Evolutionary conservation across 2,329 filamentous ascomycete genomes (phyloP).

Genomic region (Neoscytalidium dimidiatum): DNA sequence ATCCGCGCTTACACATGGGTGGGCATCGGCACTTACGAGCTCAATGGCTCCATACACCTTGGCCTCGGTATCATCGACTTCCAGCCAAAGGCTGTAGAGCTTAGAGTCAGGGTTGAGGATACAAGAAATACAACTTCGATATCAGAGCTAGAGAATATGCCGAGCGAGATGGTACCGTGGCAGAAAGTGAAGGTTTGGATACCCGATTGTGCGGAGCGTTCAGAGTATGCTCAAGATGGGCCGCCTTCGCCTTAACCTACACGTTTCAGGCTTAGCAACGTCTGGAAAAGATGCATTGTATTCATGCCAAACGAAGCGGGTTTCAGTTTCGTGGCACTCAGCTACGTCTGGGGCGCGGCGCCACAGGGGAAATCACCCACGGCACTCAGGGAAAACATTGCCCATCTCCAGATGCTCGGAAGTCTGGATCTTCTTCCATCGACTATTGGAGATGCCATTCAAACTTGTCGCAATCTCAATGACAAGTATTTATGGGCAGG

Average conservation of each 20-base stretch:
- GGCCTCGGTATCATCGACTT: neutral
- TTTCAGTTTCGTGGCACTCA: slow-evolving; percentile 9
- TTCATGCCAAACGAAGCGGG: neutral
- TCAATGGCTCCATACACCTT: neutral
- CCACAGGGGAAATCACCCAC: neutral
- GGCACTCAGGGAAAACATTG: neutral
- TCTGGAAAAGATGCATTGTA: neutral
- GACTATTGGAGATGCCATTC: too few relatives aligned
- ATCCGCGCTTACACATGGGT: neutral
- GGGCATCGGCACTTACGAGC: neutral
- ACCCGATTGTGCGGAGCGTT: neutral
- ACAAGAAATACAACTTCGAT: neutral
- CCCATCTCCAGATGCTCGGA: neutral
- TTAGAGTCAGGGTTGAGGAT: neutral
- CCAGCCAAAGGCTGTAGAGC: neutral
- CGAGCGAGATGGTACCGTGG: neutral
- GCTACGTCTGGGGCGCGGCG: slow-evolving; percentile 14
- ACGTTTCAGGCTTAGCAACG: slow-evolving; percentile 11
- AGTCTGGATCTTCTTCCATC: neutral
- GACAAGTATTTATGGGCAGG: too few relatives aligned
- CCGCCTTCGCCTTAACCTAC: neutral
- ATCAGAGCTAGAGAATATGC: neutral
- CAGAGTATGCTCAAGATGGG: neutral
- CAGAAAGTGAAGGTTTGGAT: neutral
- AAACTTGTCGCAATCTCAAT: too few relatives aligned